Percentiles rank a stretch among this genome's conserved stretches.
Conservation (phyloP, 2,329 filamentous ascomycete species). For the Mollisiaceae sp. region DNA sequence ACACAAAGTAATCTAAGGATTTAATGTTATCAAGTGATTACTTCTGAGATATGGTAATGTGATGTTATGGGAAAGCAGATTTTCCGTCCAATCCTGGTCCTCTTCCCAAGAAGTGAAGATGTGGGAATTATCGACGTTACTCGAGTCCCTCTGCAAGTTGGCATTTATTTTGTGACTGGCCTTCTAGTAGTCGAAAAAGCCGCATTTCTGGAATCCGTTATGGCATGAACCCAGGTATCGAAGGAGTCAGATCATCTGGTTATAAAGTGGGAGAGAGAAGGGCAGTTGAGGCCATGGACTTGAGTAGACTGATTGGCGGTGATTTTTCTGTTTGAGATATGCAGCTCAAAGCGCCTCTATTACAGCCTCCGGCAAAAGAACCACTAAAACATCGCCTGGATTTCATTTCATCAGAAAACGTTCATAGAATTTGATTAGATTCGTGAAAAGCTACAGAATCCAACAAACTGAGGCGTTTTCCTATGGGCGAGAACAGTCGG, state of each 20-base stretch:
- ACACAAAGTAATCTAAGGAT: too few species aligned
- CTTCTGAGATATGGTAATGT: slow-evolving; percentile 15
- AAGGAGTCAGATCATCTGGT: slow-evolving; percentile 27
- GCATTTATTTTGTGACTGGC: slow-evolving; percentile 27
- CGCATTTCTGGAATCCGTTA: slow-evolving; percentile 29
- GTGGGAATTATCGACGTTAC: slow-evolving; percentile 30
- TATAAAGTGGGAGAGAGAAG: slow-evolving; percentile 27
- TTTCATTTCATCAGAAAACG: too few species aligned
- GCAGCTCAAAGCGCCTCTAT: too few species aligned
- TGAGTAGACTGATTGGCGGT: too few species aligned
- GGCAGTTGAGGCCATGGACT: background rate
- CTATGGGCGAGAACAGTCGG: too few species aligned
- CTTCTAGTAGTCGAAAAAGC: slow-evolving; percentile 31
- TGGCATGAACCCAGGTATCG: slow-evolving; percentile 25
- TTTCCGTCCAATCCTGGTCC: slow-evolving; percentile 21
- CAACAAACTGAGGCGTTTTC: too few species aligned
- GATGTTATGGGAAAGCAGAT: slow-evolving; percentile 17
- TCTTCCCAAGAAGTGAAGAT: slow-evolving; percentile 29
- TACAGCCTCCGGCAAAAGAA: too few species aligned
- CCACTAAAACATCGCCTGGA: too few species aligned
- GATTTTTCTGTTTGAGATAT: too few species aligned
- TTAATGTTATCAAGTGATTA: too few species aligned
- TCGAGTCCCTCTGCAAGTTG: slow-evolving; percentile 29
- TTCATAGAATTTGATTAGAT: too few species aligned
- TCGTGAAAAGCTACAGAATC: too few species aligned